A percentile compares a stretch with the other conserved stretches of the same genome.
These are phyloP conservation scores for Fusarium odoratissimum DNA, from an alignment of 2,329 filamentous ascomycete species.

Conservation along the genomic window DNA sequence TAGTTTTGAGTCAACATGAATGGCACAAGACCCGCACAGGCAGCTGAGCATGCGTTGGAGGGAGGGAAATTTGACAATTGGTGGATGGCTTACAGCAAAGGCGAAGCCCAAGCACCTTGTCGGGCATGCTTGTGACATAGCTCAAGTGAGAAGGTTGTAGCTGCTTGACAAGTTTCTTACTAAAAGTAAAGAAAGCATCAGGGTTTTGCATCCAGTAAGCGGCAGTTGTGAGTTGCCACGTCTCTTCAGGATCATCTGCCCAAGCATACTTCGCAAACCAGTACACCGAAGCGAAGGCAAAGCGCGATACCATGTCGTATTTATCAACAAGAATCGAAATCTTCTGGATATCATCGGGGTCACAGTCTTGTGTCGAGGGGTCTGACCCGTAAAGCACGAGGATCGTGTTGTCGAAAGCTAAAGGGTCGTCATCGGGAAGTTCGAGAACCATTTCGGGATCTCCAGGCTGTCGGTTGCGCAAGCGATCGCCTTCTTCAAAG, in stretches of 20 bases:
- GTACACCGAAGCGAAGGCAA: conserved; percentile 16
- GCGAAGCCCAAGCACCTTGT: conserved; percentile 14
- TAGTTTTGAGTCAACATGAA: not conserved
- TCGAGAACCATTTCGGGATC: conserved; percentile 13
- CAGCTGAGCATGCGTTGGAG: not conserved
- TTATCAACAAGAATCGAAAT: conserved; percentile 19
- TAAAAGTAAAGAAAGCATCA: conserved; percentile 20
- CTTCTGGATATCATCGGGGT: conserved; percentile 12
- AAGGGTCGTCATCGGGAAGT: conserved; percentile 14
- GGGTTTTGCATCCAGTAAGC: conserved; percentile 11
- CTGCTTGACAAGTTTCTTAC: conserved; percentile 23
- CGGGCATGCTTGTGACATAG: not conserved
- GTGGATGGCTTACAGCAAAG: conserved; percentile 15
- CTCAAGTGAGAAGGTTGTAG: conserved; percentile 6
- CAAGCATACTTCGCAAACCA: conserved; percentile 23
- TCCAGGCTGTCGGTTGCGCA: not conserved
- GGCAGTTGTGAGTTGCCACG: conserved; percentile 20
- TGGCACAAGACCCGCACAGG: fast-evolving
- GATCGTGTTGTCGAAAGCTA: conserved; percentile 5
- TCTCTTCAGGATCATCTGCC: conserved; percentile 22
- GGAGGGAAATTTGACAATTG: not conserved
- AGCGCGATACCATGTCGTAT: conserved; percentile 23
- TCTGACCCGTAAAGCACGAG: conserved; percentile 18
- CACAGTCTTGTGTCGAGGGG: conserved; percentile 5
- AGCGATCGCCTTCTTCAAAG: conserved; percentile 16